Conservation (phyloP, 2,329 filamentous ascomycete genomes). For the Cladosporium sp. region DNA sequence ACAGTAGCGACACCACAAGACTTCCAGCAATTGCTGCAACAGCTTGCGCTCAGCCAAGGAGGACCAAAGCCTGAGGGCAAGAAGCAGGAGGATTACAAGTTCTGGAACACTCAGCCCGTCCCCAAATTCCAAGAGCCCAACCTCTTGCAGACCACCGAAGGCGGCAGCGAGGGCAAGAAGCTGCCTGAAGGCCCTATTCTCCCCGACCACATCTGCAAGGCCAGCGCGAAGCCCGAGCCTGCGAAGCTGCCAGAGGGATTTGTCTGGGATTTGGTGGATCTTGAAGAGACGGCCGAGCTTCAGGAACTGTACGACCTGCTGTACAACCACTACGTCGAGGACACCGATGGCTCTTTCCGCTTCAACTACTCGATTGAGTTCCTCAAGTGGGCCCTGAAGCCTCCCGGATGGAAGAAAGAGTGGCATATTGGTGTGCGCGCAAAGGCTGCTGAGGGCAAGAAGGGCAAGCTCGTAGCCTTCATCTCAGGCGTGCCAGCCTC, state of each 20-base stretch:
- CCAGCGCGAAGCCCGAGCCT: conserved; percentile 55
- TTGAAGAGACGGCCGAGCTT: conserved; percentile 73
- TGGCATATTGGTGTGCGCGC: conserved; percentile 96
- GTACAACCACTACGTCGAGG: conserved; percentile 94
- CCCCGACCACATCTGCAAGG: conserved; percentile 72
- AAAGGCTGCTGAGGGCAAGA: conserved; percentile 56
- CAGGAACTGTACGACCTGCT: conserved; percentile 91
- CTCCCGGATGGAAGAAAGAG: conserved; percentile 88
- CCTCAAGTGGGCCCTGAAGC: conserved; percentile 90
- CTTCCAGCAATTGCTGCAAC: conserved; percentile 34
- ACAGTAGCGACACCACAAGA: conserved; percentile 29
- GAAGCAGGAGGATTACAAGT: conserved; percentile 69
- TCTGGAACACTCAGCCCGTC: conserved; percentile 97
- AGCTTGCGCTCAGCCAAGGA: conserved; percentile 31
- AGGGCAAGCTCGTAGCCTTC: conserved; percentile 87
- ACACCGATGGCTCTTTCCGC: conserved; percentile 94
- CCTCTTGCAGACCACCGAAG: conserved; percentile 41
- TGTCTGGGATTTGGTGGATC: conserved; percentile 90
- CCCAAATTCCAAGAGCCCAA: conserved; percentile 67
- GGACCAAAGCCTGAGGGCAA: conserved; percentile 36
- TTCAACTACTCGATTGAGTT: conserved; percentile 94
- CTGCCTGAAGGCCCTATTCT: conserved; percentile 81
- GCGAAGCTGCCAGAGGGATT: conserved; percentile 77
- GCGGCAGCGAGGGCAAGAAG: conserved; percentile 42
- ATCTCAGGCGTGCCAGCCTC: conserved; percentile 90